Evolutionary conservation across 805 yeast genomes (phyloP), one percentile per base, ranked within the genome.

Genomic region (Zygoascus biomembranicola): DNA sequence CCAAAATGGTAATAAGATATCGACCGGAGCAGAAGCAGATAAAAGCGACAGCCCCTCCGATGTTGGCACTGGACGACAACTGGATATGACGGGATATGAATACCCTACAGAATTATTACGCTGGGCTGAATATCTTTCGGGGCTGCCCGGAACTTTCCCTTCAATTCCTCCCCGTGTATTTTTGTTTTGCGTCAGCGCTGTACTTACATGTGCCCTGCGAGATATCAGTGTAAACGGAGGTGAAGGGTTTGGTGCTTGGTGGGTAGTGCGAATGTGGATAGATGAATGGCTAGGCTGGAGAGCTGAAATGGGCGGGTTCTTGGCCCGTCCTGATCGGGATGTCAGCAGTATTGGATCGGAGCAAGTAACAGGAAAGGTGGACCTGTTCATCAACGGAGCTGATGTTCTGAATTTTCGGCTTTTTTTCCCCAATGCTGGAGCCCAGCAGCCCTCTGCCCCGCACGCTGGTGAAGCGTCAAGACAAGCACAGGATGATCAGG

Each of bases 211-310:
- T 13, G 78, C 84, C 18, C 68, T 82, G 43, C 71, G 88, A 56
- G 88, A 84, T 60, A 74, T 85, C 55, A 78, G 85, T 35, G 69
- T 80, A 53, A 72, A 72, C 23, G 81, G 82, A 2, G 82, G 81
- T 8, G 75, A 75, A 44, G 77, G 84, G 1, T 83, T 85, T 63
- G 82, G 81, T 9, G 78, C 81, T 2, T 86, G 92, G 92, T 85
- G 89, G 88, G 75, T 80, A 45, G 72, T 84, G 2, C 72, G 86
- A 53, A 81, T 89, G 64, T 86, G 92, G 90, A 71, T 82, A 6
- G 88, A 83, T 61, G 92, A 85, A 62, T 85, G 80, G 75, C 70
- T 84, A 56, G 76, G 76, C 1, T 83, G 88, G 81, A 69, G 77
- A 53, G 82, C 84, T 26, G 89, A 84, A 61, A 66, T 64, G 55